Evolutionary conservation across 441 rosid species (phyloP).

Genomic region (Adansonia grandidieri): DNA sequence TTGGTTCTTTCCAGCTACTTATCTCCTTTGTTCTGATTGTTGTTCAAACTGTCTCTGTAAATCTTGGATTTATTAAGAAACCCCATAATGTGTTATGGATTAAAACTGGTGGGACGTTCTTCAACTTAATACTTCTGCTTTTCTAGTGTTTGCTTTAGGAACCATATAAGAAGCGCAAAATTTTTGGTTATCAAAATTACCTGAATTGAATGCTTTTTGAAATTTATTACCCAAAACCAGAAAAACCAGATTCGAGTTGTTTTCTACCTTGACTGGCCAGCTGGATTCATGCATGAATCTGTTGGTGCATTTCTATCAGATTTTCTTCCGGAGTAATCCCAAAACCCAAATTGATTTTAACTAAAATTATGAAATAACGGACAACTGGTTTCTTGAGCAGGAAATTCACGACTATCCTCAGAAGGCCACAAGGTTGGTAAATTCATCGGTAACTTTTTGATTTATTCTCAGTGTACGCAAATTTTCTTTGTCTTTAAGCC

Average conservation of each 20-base stretch:
- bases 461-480: neutral
- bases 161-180: neutral
- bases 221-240: slow-evolving; percentile 17
- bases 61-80: neutral
- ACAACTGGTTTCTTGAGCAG: neutral
- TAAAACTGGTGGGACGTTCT: neutral
- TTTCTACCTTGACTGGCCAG: neutral
- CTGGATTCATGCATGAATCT: slow-evolving; percentile 15
- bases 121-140: neutral
- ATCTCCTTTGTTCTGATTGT: neutral
- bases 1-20: neutral
- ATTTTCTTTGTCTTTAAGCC: neutral
- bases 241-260: neutral
- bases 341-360: neutral
- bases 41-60: neutral
- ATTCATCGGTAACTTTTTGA: neutral
- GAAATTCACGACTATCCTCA: neutral
- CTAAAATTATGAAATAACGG: neutral
- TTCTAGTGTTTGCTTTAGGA: slow-evolving; percentile 1
- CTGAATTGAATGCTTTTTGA: neutral
- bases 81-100: neutral
- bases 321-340: neutral
- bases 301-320: neutral
- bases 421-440: slow-evolving; percentile 14
- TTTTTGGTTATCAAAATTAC: neutral